These are phyloP conservation scores for Dictyostelium capitatum DNA, from an alignment of 78 protist species.

Conservation along the genomic window DNA sequence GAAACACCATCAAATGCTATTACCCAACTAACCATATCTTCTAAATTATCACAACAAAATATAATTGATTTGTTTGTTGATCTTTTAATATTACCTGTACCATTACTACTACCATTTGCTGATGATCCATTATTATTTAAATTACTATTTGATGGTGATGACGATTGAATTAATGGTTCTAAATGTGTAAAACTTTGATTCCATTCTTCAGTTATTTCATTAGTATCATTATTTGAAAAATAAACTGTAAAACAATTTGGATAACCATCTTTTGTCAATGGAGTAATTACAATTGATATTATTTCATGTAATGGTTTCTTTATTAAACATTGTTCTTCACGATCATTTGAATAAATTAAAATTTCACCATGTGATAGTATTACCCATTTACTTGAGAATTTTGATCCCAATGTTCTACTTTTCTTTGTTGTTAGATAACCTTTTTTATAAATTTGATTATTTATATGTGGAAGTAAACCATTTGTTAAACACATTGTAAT, in stretches of 20 bases:
- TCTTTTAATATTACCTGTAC: neutral
- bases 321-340: constrained; percentile 28
- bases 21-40: constrained; percentile 24
- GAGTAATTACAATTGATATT: neutral
- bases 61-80: neutral
- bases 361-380: constrained; percentile 49
- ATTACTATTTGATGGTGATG: neutral
- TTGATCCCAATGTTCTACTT: constrained; percentile 34
- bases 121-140: neutral
- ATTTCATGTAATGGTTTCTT: constrained; percentile 38
- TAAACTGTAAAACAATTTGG: constrained; percentile 34
- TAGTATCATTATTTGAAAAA: neutral
- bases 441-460: constrained; percentile 27
- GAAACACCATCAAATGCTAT: constrained; percentile 61
- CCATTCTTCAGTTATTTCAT: neutral
- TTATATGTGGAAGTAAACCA: constrained; percentile 21
- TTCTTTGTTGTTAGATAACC: constrained; percentile 29
- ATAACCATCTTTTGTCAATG: constrained; percentile 16
- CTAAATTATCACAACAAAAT: constrained; percentile 9
- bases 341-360: constrained; percentile 41
- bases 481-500: constrained; percentile 40
- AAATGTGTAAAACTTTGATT: neutral
- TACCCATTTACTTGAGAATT: constrained; percentile 49
- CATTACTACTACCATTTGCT: neutral
- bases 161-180: neutral